Evolutionary conservation across 1,284 basidiomycete genomes (phyloP).

Genomic region (Pseudozyma hubeiensis): DNA sequence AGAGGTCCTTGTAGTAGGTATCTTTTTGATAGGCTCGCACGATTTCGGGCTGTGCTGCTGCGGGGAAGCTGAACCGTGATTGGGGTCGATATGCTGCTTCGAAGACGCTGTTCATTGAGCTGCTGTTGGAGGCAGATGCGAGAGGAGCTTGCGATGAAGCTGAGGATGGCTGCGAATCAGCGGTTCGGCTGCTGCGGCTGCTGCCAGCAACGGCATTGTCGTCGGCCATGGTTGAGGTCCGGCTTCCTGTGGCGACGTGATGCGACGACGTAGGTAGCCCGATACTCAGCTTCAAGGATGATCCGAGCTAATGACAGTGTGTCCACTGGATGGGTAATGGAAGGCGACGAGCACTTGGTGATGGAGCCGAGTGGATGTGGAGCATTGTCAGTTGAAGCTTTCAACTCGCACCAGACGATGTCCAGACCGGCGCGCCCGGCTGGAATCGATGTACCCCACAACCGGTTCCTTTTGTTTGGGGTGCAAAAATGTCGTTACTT

Average conservation of each 20-base stretch:
- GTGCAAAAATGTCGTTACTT: neutral
- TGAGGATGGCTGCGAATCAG: neutral
- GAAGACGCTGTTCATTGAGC: neutral
- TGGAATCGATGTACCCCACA: conserved; percentile 4
- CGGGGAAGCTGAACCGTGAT: conserved; percentile 34
- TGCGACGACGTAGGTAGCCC: too few relatives aligned
- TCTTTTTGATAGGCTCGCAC: conserved; percentile 51
- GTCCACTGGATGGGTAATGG: neutral
- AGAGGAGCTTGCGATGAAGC: neutral
- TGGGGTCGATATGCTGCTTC: conserved; percentile 22
- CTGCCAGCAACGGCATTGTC: conserved; percentile 11
- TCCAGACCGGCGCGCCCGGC: neutral
- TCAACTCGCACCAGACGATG: conserved; percentile 1
- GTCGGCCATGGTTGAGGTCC: conserved; percentile 17
- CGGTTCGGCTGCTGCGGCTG: neutral
- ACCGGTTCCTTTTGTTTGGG: conserved; percentile 8
- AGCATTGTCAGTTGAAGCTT: neutral
- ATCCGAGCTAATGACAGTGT: too few relatives aligned
- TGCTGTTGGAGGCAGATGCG: neutral
- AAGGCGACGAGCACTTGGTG: conserved; percentile 1
- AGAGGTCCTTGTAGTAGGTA: conserved; percentile 67
- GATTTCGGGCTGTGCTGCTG: conserved; percentile 46
- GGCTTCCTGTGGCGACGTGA: neutral
- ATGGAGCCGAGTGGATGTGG: conserved; percentile 9
- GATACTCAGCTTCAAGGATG: too few relatives aligned